Percentiles rank a stretch among this genome's conserved stretches.
phyloP scores from a whole-genome alignment of 192 early-diverging fungal species.

The Backusella liffmaniae region DNA sequence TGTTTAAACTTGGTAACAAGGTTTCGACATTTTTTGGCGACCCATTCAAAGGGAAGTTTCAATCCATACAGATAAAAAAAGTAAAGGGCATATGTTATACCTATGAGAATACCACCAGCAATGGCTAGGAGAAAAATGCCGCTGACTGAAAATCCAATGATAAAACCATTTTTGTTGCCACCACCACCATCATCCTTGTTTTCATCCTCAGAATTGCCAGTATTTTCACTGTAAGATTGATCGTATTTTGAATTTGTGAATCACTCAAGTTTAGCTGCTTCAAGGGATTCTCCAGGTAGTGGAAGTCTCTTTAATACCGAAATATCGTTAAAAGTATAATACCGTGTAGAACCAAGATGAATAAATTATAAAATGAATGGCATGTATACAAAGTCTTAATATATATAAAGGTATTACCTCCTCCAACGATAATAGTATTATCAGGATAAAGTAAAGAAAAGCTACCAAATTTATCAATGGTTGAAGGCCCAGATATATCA shows the following conservation, averaged over 20 bases:
- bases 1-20: neutral
- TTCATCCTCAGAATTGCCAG: neutral
- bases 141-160: neutral
- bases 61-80: neutral
- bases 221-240: neutral
- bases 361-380: neutral
- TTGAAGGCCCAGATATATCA: neutral
- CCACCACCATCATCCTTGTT: neutral
- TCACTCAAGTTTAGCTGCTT: neutral
- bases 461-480: neutral
- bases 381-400: neutral
- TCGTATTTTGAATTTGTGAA: neutral
- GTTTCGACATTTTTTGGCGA: neutral
- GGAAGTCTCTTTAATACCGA: neutral
- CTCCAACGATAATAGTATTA: neutral
- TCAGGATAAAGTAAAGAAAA: neutral
- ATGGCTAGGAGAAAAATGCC: neutral
- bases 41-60: neutral
- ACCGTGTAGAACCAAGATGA: neutral
- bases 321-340: neutral
- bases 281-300: neutral
- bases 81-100: neutral
- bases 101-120: neutral
- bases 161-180: neutral
- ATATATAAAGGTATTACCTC: neutral